These are phyloP conservation scores for Candida coquimbonensis DNA, from an alignment of 805 yeast genomes.

Conservation along the genomic window DNA sequence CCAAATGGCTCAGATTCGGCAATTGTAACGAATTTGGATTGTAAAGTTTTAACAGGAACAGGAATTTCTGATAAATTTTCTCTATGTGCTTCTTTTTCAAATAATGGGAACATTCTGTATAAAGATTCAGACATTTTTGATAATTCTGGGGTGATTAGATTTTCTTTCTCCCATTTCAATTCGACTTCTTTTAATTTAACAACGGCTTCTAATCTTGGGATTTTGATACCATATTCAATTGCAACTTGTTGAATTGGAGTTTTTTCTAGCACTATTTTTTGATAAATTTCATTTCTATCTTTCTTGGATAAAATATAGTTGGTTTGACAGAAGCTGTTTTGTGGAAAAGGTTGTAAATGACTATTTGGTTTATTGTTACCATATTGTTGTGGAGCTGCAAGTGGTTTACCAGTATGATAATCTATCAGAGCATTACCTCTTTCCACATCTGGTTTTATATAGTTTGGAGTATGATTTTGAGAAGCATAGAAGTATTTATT, in stretches of 20 bases:
- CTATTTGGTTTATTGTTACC: slow-evolving; percentile 7
- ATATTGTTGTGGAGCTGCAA: slow-evolving; percentile 11
- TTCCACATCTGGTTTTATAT: slow-evolving; percentile 51
- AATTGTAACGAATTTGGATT: slow-evolving; percentile 77
- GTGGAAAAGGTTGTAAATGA: slow-evolving; percentile 73
- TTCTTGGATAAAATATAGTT: slow-evolving; percentile 52
- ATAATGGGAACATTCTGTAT: slow-evolving; percentile 79
- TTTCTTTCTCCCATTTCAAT: slow-evolving; percentile 47
- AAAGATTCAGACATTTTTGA: slow-evolving; percentile 51
- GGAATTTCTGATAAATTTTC: slow-evolving; percentile 95
- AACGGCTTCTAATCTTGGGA: slow-evolving; percentile 87
- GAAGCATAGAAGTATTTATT: slow-evolving; percentile 71
- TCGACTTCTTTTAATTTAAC: slow-evolving; percentile 62
- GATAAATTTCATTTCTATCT: slow-evolving; percentile 53
- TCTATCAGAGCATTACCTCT: slow-evolving; percentile 31
- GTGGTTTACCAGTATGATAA: slow-evolving; percentile 26
- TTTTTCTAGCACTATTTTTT: slow-evolving; percentile 46
- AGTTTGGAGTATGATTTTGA: slow-evolving; percentile 64
- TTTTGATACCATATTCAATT: slow-evolving; percentile 67
- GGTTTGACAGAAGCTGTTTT: slow-evolving; percentile 62
- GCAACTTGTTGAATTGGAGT: slow-evolving; percentile 68
- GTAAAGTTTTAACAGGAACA: slow-evolving; percentile 72
- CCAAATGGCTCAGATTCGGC: slow-evolving; percentile 96
- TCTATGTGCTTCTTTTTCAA: slow-evolving; percentile 36
- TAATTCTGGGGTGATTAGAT: slow-evolving; percentile 48